A percentile compares a stretch with the other conserved stretches of the same genome.
Evolutionary conservation across 139 green algal species (phyloP).

Genomic region (Auxenochlorella pyrenoidosa): DNA sequence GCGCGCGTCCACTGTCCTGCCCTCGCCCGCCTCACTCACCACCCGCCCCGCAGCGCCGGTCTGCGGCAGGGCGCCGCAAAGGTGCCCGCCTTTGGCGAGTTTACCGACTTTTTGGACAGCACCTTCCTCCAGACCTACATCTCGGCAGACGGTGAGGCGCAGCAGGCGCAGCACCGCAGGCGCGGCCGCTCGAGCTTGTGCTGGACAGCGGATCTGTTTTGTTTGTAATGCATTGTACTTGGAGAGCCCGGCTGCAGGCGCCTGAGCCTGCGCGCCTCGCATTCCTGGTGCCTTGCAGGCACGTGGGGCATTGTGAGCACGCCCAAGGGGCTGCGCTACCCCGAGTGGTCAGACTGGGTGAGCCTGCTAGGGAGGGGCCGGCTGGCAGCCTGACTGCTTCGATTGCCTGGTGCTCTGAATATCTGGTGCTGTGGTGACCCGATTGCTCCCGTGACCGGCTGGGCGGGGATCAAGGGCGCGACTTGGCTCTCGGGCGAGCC

Average conservation of each 20-base stretch:
- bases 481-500: too few species aligned
- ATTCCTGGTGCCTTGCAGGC: neutral
- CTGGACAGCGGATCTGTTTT: too few species aligned
- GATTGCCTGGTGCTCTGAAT: too few species aligned
- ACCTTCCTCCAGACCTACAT: neutral
- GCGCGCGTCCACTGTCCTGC: neutral
- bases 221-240: too few species aligned
- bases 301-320: constrained; percentile 24
- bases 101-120: neutral
- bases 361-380: too few species aligned
- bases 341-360: neutral
- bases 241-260: neutral
- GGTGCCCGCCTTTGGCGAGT: neutral
- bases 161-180: neutral
- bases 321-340: constrained; percentile 28
- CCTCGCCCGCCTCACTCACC: neutral
- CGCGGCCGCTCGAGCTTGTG: neutral
- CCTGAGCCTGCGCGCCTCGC: neutral
- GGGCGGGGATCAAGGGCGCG: too few species aligned
- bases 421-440: too few species aligned
- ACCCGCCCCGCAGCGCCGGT: neutral
- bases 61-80: neutral
- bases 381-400: too few species aligned
- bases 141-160: neutral
- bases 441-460: too few species aligned